phyloP scores from a whole-genome alignment of 2,329 filamentous ascomycete species.

The Fusarium torulosum region DNA sequence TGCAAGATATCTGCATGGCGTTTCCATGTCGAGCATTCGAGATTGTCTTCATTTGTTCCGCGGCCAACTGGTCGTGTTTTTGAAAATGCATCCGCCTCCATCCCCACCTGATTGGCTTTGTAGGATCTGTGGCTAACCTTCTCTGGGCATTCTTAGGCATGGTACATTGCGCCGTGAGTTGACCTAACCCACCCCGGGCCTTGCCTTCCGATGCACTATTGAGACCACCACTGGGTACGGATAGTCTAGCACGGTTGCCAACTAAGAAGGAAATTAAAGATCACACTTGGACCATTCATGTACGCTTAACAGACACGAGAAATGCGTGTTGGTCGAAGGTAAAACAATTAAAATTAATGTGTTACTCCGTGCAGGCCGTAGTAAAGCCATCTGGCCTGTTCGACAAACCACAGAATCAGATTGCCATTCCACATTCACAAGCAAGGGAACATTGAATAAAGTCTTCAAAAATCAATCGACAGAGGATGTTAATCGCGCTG shows the following conservation, averaged over 20 bases:
- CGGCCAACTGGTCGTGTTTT: background rate
- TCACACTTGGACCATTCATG: background rate
- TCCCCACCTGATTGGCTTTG: background rate
- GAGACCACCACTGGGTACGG: conserved; percentile 1
- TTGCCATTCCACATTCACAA: no score
- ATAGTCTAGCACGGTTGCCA: conserved; percentile 1
- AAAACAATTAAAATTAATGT: background rate
- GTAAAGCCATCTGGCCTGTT: background rate
- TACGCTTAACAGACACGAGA: background rate
- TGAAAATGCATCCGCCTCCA: background rate
- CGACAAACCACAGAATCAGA: conserved; percentile 1
- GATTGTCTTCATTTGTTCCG: background rate
- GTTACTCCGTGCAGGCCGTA: background rate
- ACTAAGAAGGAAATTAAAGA: background rate
- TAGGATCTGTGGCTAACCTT: background rate
- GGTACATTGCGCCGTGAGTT: background rate
- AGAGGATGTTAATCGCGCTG: background rate
- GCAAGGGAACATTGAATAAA: no score
- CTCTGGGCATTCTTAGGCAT: background rate
- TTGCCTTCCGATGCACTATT: background rate
- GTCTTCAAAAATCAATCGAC: background rate
- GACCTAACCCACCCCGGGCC: background rate
- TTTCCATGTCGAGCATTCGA: background rate
- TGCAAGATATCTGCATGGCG: background rate
- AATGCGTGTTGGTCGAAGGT: background rate